phyloP scores from a whole-genome alignment of 2,329 filamentous ascomycete species.

The Chaetomium sp. region DNA sequence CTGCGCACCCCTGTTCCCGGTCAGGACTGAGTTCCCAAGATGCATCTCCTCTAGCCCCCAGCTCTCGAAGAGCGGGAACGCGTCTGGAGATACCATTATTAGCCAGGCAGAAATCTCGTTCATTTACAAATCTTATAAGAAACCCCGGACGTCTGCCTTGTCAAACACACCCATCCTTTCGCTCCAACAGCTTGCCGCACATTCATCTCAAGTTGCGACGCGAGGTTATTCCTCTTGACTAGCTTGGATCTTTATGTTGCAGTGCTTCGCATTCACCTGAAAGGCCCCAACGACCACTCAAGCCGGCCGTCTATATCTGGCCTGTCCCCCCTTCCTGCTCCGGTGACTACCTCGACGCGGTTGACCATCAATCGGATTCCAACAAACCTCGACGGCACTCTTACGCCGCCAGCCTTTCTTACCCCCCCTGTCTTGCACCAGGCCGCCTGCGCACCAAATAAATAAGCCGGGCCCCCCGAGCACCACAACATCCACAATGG shows the following conservation, averaged over 20 bases:
- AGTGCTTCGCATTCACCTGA: constrained; percentile 23
- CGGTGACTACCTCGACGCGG: constrained; percentile 25
- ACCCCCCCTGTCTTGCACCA: constrained; percentile 28
- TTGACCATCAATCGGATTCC: constrained; percentile 35
- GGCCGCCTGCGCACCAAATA: constrained; percentile 26
- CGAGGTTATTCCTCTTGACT: constrained; percentile 15
- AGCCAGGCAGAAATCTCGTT: constrained; percentile 36
- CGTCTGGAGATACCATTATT: constrained; percentile 32
- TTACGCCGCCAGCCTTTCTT: constrained; percentile 23
- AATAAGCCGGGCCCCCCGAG: constrained; percentile 23
- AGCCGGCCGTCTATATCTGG: constrained; percentile 31
- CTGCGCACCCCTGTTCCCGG: constrained; percentile 29
- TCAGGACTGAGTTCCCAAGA: constrained; percentile 30
- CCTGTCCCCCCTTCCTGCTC: constrained; percentile 28
- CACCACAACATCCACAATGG: constrained; percentile 43
- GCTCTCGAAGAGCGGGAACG: constrained; percentile 25
- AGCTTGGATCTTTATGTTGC: constrained; percentile 22
- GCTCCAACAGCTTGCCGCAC: constrained; percentile 30
- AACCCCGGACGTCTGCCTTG: constrained; percentile 34
- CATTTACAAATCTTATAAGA: constrained; percentile 35
- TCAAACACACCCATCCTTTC: constrained; percentile 28
- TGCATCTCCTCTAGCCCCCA: constrained; percentile 34
- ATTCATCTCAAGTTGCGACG: constrained; percentile 27
- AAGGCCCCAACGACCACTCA: constrained; percentile 8
- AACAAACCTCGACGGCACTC: constrained; percentile 26